A percentile compares a stretch with the other conserved stretches of the same genome.
Evolutionary conservation across 1,284 basidiomycete genomes (phyloP).

Genomic region (Puccinia novopanici): DNA sequence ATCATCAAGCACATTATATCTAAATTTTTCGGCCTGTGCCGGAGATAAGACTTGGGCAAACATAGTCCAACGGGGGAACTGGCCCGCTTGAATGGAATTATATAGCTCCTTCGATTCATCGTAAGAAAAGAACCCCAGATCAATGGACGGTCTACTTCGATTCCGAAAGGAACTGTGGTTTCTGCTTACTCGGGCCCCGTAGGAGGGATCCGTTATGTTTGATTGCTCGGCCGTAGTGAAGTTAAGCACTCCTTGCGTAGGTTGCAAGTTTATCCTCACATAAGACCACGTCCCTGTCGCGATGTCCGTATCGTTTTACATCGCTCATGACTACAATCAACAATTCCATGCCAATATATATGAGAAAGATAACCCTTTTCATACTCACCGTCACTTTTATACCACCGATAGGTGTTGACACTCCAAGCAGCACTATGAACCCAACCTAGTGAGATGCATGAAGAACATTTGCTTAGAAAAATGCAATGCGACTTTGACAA

Average conservation of each 20-base stretch:
- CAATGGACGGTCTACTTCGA: background rate
- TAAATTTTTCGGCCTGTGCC: slow-evolving; percentile 29
- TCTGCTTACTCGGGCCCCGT: slow-evolving; percentile 13
- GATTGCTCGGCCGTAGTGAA: slow-evolving; percentile 29
- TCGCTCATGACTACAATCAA: background rate
- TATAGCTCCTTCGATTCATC: slow-evolving; percentile 29
- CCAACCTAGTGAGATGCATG: slow-evolving; percentile 18
- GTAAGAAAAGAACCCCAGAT: background rate
- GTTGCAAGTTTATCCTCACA: slow-evolving; percentile 28
- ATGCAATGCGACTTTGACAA: background rate
- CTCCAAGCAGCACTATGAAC: slow-evolving; percentile 33
- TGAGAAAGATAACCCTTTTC: background rate
- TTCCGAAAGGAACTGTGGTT: background rate
- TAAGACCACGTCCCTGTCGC: slow-evolving; percentile 42
- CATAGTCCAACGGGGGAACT: slow-evolving; percentile 46
- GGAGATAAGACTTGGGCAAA: slow-evolving; percentile 41
- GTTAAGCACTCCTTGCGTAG: slow-evolving; percentile 20
- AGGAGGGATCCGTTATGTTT: slow-evolving; percentile 2
- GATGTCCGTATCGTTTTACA: background rate
- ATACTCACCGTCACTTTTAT: slow-evolving; percentile 30
- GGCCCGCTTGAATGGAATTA: slow-evolving; percentile 17
- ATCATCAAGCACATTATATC: slow-evolving; percentile 39
- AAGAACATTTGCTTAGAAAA: background rate
- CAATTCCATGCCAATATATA: background rate
- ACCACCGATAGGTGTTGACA: slow-evolving; percentile 35